Evolutionary conservation across 2,329 filamentous ascomycete genomes (phyloP), one percentile per base, ranked within the genome.

Genomic region (Capronia coronata): DNA sequence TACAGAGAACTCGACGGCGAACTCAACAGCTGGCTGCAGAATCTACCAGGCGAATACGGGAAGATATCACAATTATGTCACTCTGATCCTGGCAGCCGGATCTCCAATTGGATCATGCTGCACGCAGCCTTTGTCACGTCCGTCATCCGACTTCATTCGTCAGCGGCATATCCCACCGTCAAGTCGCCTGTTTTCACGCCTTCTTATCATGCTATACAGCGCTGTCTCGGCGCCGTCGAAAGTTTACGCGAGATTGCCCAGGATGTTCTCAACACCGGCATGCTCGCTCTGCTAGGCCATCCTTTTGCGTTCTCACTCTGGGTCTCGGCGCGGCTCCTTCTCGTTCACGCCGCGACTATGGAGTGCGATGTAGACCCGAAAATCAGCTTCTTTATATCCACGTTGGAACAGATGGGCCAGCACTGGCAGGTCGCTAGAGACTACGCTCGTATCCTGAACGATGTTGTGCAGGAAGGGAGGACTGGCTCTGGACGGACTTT

Each of bases 101-200:
- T 58, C 25, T 56, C 52, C 23, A 88, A 86, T 62, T 89, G 88
- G 84, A 82, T 95, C 45, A 94, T 94, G 84, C 75, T 95, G 21
- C 90, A 95, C 64, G 85, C 87, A 3, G 89, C 88, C 0, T 94
- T 90, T 62, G 87, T 94, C 66, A 94, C 88, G 75, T 86, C 89
- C 38, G 83, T 94, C 3, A 94, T 96, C 59, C 82, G 90, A 32
- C 77, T 95, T 14, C 89, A 95, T 69, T 94, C 89, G 0, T 94
- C 88, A 1, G 88, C 90, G 3, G 90, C 89, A 1, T 96, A 95
- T 66, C 90, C 90, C 1, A 94, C 88, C 3, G 93, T 87, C 2
- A 79, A 87, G 25, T 94, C 87, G 1, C 83, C 85, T 13, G 91
- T 94, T 44, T 96, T 95, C 69, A 90, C 86, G 0, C 53, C 89